Evolutionary conservation across 129 eudicot genomes (phyloP).

Genomic region (Rutidosis leptorrhynchoides): DNA sequence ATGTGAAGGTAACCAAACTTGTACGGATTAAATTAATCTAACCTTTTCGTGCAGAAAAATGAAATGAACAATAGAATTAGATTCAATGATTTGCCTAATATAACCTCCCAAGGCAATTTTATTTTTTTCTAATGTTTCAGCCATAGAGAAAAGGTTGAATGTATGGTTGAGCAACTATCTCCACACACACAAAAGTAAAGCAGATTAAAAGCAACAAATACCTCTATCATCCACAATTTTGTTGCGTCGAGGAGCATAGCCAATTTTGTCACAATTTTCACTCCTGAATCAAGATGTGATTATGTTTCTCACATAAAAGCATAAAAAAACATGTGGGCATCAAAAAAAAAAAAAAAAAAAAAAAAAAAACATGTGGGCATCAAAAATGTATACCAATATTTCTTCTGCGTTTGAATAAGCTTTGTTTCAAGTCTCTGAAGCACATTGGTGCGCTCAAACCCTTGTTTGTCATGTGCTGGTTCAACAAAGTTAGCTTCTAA

Average conservation of each 20-base stretch:
- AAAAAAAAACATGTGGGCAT: neutral
- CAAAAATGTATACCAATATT: constrained; percentile 59
- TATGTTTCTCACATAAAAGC: neutral
- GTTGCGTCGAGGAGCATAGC: constrained; percentile 76
- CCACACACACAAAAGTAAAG: neutral
- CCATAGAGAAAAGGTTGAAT: neutral
- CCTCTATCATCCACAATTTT: constrained; percentile 42
- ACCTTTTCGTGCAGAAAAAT: neutral
- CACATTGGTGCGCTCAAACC: constrained; percentile 94
- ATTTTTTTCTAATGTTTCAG: neutral
- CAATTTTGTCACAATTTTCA: constrained; percentile 73
- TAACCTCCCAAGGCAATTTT: neutral
- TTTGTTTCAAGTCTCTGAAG: constrained; percentile 73
- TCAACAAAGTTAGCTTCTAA: constrained; percentile 96
- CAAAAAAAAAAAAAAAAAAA: constrained; percentile 4
- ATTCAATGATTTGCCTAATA: neutral
- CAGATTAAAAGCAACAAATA: constrained; percentile 13
- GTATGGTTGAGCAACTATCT: neutral
- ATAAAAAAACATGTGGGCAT: neutral
- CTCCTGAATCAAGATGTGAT: constrained; percentile 44
- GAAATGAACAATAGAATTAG: too few species aligned
- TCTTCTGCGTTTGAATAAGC: constrained; percentile 70
- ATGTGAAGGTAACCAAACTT: neutral
- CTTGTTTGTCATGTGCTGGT: constrained; percentile 99
- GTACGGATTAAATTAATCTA: neutral